These are phyloP conservation scores for Peronospora destructor DNA, from an alignment of 352 stramenopile species.

Conservation along the genomic window DNA sequence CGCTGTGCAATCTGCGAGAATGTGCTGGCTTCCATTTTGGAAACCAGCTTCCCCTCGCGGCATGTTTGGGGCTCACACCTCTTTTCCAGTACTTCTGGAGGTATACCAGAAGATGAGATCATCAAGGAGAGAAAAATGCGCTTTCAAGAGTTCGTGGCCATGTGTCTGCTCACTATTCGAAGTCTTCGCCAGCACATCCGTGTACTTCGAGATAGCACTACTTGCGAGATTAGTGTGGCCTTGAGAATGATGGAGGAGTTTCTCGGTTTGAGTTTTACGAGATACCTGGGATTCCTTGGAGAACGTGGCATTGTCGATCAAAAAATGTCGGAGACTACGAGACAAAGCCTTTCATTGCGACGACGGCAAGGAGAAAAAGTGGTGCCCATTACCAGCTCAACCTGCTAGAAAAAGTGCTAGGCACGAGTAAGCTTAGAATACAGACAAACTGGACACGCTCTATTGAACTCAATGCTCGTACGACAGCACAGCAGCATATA, in stretches of 20 bases:
- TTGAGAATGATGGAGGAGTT: slow-evolving; percentile 67
- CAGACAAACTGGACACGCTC: slow-evolving; percentile 14
- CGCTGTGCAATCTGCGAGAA: slow-evolving; percentile 56
- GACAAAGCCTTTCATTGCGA: slow-evolving; percentile 11
- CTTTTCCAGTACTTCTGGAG: slow-evolving; percentile 16
- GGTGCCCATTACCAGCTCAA: slow-evolving; percentile 8
- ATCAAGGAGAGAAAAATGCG: slow-evolving; percentile 45
- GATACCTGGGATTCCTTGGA: slow-evolving; percentile 55
- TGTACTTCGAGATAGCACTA: slow-evolving; percentile 35
- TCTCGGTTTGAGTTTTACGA: slow-evolving; percentile 55
- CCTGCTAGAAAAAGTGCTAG: neutral
- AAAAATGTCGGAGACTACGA: slow-evolving; percentile 13
- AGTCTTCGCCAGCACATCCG: slow-evolving; percentile 58
- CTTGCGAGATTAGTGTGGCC: slow-evolving; percentile 49
- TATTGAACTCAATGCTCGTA: slow-evolving; percentile 17
- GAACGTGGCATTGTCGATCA: slow-evolving; percentile 51
- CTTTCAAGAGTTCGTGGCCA: slow-evolving; percentile 47
- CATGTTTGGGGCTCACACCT: slow-evolving; percentile 31
- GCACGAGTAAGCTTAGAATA: slow-evolving; percentile 11
- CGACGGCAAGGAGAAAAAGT: slow-evolving; percentile 13
- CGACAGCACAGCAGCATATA: slow-evolving; percentile 1
- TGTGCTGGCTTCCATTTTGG: slow-evolving; percentile 51
- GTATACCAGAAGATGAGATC: slow-evolving; percentile 21
- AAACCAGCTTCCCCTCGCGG: slow-evolving; percentile 42
- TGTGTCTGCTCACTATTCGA: slow-evolving; percentile 47